Evolutionary conservation across 1,284 basidiomycete species (phyloP), one percentile per base, ranked within the genome.

Genomic region (Rhizopogon hawkerae): DNA sequence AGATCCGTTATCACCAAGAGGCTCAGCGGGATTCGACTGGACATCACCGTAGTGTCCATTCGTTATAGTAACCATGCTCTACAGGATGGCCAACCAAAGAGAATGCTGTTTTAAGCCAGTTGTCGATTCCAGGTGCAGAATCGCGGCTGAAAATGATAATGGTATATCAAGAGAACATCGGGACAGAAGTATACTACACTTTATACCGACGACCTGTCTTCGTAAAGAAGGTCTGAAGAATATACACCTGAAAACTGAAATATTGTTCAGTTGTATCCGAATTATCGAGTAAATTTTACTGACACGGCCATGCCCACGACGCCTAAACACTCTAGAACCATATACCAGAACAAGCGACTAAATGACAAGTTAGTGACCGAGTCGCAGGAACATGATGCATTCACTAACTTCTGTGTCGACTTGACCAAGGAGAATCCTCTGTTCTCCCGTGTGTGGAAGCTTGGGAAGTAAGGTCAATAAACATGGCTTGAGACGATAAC

Each of bases 161-260:
- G 46, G 8, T 48, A 34, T 48, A 49, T 48, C 7, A 24, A 26
- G 14, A 8, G 23, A 9, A 16, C 29, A 13, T 9, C 21, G 3
- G 9, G 2, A 48, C 9, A 37, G 21, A 26, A 53, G 16, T 16
- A 16, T 16, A 53, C 59, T 79, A 90, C 58, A 90, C 87, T 70
- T 89, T 89, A 73, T 90, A 90, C 59, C 80, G 75, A 64, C 88
- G 78, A 35, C 88, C 89, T 5, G 89, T 90, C 64, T 85, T 83
- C 33, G 88, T 92, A 71, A 94, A 94, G 82, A 93, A 94, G 18
- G 89, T 93, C 68, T 93, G 91, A 34, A 94, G 77, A 43, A 93
- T 75, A 66, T 92, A 94, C 21, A 93, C 88, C 69, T 94, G 92
- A 51, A 86, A 68, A 10, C 90, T 93, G 60, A n/a, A 47, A 8